phyloP scores from a whole-genome alignment of 257 asterid genomes.

The Plectranthus barbatus region DNA sequence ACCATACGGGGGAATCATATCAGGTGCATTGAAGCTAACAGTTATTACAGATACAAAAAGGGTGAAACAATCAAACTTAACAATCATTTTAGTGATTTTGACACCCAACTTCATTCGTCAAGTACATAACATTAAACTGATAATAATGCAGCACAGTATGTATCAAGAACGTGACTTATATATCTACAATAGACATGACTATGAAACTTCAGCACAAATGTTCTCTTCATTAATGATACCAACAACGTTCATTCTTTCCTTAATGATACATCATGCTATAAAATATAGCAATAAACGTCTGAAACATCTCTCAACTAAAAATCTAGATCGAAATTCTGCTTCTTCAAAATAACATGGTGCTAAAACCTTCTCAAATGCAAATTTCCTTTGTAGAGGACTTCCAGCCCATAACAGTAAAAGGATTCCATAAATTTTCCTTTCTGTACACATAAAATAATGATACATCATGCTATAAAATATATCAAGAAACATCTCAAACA shows the following conservation, averaged over 20 bases:
- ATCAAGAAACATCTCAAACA: too few species aligned
- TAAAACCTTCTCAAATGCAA: background rate
- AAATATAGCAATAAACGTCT: conserved; percentile 6
- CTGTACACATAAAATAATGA: background rate
- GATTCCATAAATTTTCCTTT: background rate
- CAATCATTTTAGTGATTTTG: background rate
- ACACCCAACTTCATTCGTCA: background rate
- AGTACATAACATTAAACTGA: background rate
- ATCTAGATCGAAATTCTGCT: background rate
- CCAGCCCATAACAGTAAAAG: background rate
- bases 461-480: too few species aligned
- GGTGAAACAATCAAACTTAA: background rate
- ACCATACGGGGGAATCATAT: conserved; percentile 2
- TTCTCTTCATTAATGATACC: background rate
- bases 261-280: background rate
- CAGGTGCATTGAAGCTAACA: conserved; percentile 2
- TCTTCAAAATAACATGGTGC: background rate
- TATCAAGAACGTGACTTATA: background rate
- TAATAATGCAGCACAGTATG: background rate
- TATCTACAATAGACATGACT: background rate
- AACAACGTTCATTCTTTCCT: background rate
- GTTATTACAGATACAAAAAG: background rate
- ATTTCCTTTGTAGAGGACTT: background rate
- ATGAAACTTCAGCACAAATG: background rate
- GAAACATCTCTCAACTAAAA: background rate